Evolutionary conservation across 352 stramenopile genomes (phyloP).

Genomic region (Phytophthora citrophthora): DNA sequence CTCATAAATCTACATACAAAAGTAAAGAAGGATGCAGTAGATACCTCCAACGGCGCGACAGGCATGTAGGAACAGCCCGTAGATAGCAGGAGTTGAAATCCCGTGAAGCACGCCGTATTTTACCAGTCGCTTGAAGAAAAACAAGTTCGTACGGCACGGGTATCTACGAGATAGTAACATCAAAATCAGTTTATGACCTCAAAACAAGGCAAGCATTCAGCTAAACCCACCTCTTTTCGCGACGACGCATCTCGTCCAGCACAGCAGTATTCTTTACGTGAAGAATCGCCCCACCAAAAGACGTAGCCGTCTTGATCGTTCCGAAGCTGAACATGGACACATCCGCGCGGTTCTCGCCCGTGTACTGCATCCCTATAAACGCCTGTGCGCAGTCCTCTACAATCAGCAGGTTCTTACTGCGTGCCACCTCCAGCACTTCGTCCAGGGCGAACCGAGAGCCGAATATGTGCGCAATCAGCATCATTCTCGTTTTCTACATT

Average conservation of each 20-base stretch:
- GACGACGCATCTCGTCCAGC: conserved; percentile 69
- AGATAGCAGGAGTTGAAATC: conserved; percentile 72
- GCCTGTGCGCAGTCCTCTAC: conserved; percentile 86
- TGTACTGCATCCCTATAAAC: conserved; percentile 72
- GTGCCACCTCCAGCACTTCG: conserved; percentile 53
- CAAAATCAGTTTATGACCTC: not conserved
- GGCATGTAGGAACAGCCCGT: conserved; percentile 75
- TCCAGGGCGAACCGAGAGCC: conserved; percentile 70
- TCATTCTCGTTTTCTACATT: conserved; percentile 60
- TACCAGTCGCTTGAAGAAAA: conserved; percentile 79
- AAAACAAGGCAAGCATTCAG: not conserved
- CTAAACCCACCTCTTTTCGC: conserved; percentile 53
- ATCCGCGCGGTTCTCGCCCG: conserved; percentile 61
- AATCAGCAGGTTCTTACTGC: conserved; percentile 59
- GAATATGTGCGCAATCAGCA: conserved; percentile 87
- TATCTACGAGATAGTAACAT: conserved; percentile 36
- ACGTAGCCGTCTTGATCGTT: conserved; percentile 87
- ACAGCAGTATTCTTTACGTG: conserved; percentile 63
- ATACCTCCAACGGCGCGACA: conserved; percentile 64
- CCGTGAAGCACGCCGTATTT: conserved; percentile 82
- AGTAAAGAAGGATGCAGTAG: not conserved
- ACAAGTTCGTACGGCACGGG: conserved; percentile 63
- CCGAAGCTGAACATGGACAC: conserved; percentile 91
- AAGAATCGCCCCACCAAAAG: conserved; percentile 76
- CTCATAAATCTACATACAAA: too few relatives aligned